phyloP scores from a whole-genome alignment of 2,329 filamentous ascomycete genomes.

The Boeremia lycopersici region DNA sequence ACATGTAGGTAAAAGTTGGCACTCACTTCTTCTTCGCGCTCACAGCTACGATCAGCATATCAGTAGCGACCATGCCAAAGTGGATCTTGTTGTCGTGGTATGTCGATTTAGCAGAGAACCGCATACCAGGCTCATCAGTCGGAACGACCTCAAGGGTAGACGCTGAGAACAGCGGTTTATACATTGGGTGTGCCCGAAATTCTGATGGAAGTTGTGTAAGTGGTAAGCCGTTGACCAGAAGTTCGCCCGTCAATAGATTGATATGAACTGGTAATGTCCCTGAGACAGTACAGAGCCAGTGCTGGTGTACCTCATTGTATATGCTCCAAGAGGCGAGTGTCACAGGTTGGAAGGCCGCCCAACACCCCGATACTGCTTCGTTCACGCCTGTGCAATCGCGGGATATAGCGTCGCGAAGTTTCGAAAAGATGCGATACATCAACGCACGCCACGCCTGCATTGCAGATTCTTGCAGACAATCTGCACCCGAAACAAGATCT shows the following conservation, averaged over 20 bases:
- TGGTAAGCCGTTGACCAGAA: background rate
- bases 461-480: conserved; percentile 9
- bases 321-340: conserved; percentile 14
- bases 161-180: background rate
- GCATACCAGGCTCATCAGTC: background rate
- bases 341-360: conserved; percentile 27
- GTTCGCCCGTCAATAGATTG: conserved; percentile 53
- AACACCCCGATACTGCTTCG: conserved; percentile 22
- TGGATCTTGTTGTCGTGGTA: conserved; percentile 37
- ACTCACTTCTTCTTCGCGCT: conserved; percentile 8
- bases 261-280: conserved; percentile 43
- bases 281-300: conserved; percentile 42
- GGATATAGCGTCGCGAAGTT: conserved; percentile 11
- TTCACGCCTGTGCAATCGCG: conserved; percentile 15
- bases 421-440: conserved; percentile 23
- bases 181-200: conserved; percentile 13
- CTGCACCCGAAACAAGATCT: background rate
- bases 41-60: conserved; percentile 35
- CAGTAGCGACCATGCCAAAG: conserved; percentile 40
- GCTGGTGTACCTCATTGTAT: conserved; percentile 19
- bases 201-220: background rate
- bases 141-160: background rate
- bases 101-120: conserved; percentile 33
- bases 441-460: conserved; percentile 25
- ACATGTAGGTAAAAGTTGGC: no score